phyloP scores from a whole-genome alignment of 805 yeast genomes.

The Saturnispora dispora region DNA sequence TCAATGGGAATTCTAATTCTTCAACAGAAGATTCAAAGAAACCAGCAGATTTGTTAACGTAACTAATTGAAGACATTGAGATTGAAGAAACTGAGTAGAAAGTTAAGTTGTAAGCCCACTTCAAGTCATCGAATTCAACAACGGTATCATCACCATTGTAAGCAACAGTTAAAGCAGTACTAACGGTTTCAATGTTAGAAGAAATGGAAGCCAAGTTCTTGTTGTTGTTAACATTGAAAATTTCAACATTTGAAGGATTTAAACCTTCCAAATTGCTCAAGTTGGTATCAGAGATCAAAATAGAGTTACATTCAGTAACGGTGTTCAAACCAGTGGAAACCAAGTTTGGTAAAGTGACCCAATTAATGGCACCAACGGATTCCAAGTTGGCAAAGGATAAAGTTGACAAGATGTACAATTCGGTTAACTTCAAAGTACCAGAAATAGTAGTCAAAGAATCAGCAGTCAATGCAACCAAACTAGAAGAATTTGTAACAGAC shows the following conservation, averaged over 20 bases:
- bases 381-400: slow-evolving; percentile 71
- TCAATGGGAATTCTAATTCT: slow-evolving; percentile 41
- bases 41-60: slow-evolving; percentile 76
- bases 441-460: slow-evolving; percentile 68
- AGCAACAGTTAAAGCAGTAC: slow-evolving; percentile 68
- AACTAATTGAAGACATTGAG: slow-evolving; percentile 55
- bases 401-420: slow-evolving; percentile 56
- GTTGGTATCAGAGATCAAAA: slow-evolving; percentile 67
- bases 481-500: slow-evolving; percentile 53
- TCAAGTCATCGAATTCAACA: slow-evolving; percentile 57
- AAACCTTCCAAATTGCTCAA: slow-evolving; percentile 62
- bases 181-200: slow-evolving; percentile 64
- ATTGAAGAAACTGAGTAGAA: slow-evolving; percentile 74
- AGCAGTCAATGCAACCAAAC: slow-evolving; percentile 60
- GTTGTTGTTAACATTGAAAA: slow-evolving; percentile 89
- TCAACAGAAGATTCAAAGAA: slow-evolving; percentile 64
- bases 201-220: slow-evolving; percentile 59
- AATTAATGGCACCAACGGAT: slow-evolving; percentile 72
- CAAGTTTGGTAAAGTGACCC: slow-evolving; percentile 83
- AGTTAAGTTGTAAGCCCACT: slow-evolving; percentile 82
- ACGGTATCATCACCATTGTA: slow-evolving; percentile 75
- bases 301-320: slow-evolving; percentile 62
- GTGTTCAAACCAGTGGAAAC: slow-evolving; percentile 60
- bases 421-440: slow-evolving; percentile 53
- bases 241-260: slow-evolving; percentile 36